Evolutionary conservation across 495 filamentous ascomycete genomes (phyloP).

Genomic region (Cercophora sp.): DNA sequence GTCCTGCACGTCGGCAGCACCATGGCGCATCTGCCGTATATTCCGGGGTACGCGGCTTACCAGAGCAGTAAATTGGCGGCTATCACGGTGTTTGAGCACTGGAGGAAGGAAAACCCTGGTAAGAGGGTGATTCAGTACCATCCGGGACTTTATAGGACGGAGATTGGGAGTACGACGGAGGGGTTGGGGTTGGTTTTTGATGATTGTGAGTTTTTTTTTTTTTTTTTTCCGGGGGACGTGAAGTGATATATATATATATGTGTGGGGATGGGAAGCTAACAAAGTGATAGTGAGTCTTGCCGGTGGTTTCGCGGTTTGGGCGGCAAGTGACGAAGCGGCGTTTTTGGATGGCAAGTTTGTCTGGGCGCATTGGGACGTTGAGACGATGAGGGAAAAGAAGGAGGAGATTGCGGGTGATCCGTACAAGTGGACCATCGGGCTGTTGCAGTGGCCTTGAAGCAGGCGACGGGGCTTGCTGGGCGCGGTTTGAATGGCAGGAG

Average conservation of each 20-base stretch:
- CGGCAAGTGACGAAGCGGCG: constrained; percentile 38
- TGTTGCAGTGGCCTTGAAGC: constrained; percentile 8
- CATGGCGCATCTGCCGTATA: constrained; percentile 6
- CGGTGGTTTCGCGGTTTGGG: constrained; percentile 46
- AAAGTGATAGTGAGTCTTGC: constrained; percentile 35
- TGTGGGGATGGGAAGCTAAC: no score
- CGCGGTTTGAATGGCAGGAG: no score
- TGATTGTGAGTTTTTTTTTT: constrained; percentile 25
- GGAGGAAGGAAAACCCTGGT: constrained; percentile 3
- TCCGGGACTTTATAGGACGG: constrained; percentile 12
- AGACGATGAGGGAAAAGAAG: constrained; percentile 30
- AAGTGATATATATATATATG: no score
- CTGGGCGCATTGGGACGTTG: constrained; percentile 51
- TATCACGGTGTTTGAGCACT: constrained; percentile 16
- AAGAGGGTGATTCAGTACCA: constrained; percentile 15
- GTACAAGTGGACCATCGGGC: constrained; percentile 4
- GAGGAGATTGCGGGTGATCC: neutral
- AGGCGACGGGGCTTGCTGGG: no score
- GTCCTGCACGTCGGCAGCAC: constrained; percentile 13
- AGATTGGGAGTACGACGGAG: constrained; percentile 9
- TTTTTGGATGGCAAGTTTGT: constrained; percentile 48
- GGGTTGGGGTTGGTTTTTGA: constrained; percentile 22
- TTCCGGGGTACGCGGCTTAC: constrained; percentile 12
- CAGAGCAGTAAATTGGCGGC: constrained; percentile 15
- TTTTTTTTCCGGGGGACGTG: neutral